Evolutionary conservation across 1,139 yeast species (phyloP), one percentile per base, ranked within the genome.

Genomic region (Diutina catenulata): DNA sequence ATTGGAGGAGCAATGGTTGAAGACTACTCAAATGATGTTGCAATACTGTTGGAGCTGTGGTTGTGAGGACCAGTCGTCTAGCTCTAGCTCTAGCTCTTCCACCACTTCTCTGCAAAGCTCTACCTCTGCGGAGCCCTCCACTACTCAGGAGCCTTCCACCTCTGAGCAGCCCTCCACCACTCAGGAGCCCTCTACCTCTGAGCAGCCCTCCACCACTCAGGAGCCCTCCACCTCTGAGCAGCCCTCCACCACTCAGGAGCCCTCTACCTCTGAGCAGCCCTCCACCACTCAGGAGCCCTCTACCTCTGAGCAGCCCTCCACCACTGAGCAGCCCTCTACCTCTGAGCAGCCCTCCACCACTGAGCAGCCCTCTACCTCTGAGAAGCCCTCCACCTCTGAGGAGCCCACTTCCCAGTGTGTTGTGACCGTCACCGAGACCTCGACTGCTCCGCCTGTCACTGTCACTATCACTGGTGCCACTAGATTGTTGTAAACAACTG

Each of bases 11-110:
- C n/a, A 19, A 10, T 31, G 35, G 35, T 19, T 11, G 15, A n/a
- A 11, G 7, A 21, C 35, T 14, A 18, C 35, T 18, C 8, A 7
- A 10, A 9, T 18, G 9, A 11, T 31, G 9, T 25, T 31, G 9
- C 20, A 31, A 24, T 31, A 31, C 35, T 31, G 35, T 21, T 31
- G 35, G 35, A 18, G 21, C 13, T 31, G 35, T 31, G 35, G 25
- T 21, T 31, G 35, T 31, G 21, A 24, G 19, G 25, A 21, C 19
- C 19, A 20, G 9, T 21, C 19, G 11, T 31, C 35, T 15, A 13
- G 18, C 19, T 31, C 35, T 19, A 21, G 25, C 11, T 31, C 35
- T 21, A 21, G 25, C 16, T 31, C 33, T 16, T 31, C 33, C 16
- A n/a, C 33, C 16, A 13, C 16, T 10, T 26, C 28, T n/a, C n/a